A percentile compares a stretch with the other conserved stretches of the same genome.
phyloP scores from a whole-genome alignment of 2,329 filamentous ascomycete genomes.

The Shiraia sp. region DNA sequence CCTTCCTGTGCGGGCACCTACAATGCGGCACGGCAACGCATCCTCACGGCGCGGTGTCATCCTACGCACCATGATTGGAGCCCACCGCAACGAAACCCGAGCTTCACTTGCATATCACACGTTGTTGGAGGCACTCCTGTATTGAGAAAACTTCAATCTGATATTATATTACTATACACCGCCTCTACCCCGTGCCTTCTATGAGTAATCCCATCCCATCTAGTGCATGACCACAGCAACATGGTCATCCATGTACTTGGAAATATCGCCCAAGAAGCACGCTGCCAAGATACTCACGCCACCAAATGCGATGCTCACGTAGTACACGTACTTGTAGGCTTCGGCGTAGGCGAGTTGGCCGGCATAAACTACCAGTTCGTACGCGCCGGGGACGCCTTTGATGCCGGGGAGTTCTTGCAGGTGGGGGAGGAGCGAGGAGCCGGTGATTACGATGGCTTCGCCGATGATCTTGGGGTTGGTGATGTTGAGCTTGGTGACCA shows the following conservation, averaged over 20 bases:
- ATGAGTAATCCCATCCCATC: no score
- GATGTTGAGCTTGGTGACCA: conserved; percentile 56
- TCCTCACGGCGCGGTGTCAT: no score
- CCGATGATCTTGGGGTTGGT: conserved; percentile 55
- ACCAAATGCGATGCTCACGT: conserved; percentile 65
- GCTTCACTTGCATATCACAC: no score
- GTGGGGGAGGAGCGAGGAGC: conserved; percentile 46
- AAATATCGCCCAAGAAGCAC: conserved; percentile 63
- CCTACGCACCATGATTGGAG: no score
- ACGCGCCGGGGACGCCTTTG: conserved; percentile 51
- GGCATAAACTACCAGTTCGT: conserved; percentile 52
- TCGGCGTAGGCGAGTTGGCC: conserved; percentile 62
- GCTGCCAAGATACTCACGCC: conserved; percentile 59
- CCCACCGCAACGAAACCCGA: no score
- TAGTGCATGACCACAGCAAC: conserved; percentile 22
- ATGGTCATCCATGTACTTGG: conserved; percentile 31
- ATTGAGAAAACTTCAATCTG: no score
- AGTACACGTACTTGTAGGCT: conserved; percentile 66
- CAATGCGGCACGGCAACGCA: no score
- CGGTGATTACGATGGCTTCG: conserved; percentile 50
- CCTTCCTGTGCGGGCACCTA: no score
- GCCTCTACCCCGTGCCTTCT: no score
- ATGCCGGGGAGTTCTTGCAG: conserved; percentile 51
- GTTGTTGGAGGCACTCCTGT: no score
- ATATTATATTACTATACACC: no score